Evolutionary conservation across 257 asterid species (phyloP).

Genomic region (Vinca minor): DNA sequence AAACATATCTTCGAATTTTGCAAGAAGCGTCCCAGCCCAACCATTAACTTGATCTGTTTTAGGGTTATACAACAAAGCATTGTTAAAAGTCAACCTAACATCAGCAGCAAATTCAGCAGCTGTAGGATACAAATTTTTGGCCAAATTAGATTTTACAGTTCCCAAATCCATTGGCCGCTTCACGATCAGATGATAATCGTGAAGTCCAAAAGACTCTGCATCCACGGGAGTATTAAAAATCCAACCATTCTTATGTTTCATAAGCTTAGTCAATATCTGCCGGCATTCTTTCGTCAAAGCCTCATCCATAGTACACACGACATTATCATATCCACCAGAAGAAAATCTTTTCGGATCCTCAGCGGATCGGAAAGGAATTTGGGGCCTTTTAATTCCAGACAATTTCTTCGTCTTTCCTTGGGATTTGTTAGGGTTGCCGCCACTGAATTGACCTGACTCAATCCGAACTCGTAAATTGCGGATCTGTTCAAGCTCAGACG

Average conservation of each 20-base stretch:
- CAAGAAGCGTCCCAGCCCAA: slow-evolving; percentile 54
- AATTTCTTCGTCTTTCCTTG: slow-evolving; percentile 44
- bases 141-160: slow-evolving; percentile 59
- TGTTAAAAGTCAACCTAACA: slow-evolving; percentile 74
- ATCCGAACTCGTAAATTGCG: slow-evolving; percentile 59
- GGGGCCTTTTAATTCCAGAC: slow-evolving; percentile 38
- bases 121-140: slow-evolving; percentile 37
- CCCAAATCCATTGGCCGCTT: slow-evolving; percentile 96
- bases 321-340: slow-evolving; percentile 27
- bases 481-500: slow-evolving; percentile 70
- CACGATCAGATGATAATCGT: slow-evolving; percentile 80
- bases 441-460: slow-evolving; percentile 51
- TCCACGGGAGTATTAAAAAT: slow-evolving; percentile 66
- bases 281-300: slow-evolving; percentile 59
- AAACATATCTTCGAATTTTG: slow-evolving; percentile 63
- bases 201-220: slow-evolving; percentile 57
- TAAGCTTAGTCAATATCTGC: slow-evolving; percentile 52
- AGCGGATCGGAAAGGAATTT: slow-evolving; percentile 31
- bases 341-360: slow-evolving; percentile 29
- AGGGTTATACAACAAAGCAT: slow-evolving; percentile 86
- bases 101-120: slow-evolving; percentile 74
- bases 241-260: slow-evolving; percentile 56
- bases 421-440: slow-evolving; percentile 42
- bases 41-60: slow-evolving; percentile 60
- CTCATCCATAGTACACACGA: slow-evolving; percentile 26